Evolutionary conservation across 768 basidiomycete genomes (phyloP).

Genomic region (Pleurotus cornucopiae): DNA sequence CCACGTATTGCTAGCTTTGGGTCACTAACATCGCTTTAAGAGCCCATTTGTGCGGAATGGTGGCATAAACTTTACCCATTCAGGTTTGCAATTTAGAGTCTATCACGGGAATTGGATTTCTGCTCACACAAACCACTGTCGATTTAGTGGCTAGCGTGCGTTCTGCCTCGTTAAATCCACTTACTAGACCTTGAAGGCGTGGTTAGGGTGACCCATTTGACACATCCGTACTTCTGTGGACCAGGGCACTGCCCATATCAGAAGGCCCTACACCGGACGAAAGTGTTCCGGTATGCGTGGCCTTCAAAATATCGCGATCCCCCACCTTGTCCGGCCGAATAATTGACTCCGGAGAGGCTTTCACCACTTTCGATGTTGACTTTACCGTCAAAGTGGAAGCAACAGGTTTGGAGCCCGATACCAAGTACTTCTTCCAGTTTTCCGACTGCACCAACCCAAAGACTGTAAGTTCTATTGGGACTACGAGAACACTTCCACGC

Average conservation of each 20-base stretch:
- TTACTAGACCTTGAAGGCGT: not conserved
- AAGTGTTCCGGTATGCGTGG: slow-evolving; percentile 47
- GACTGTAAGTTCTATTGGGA: slow-evolving; percentile 42
- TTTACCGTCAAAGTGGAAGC: slow-evolving; percentile 61
- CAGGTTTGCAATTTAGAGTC: slow-evolving; percentile 22
- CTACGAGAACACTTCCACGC: slow-evolving; percentile 45
- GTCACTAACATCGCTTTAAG: slow-evolving; percentile 17
- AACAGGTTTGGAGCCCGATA: slow-evolving; percentile 42
- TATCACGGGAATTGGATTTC: too few relatives aligned
- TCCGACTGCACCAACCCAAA: slow-evolving; percentile 46
- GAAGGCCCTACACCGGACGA: slow-evolving; percentile 33
- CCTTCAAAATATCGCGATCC: slow-evolving; percentile 39
- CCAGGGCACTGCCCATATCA: slow-evolving; percentile 40
- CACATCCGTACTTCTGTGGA: slow-evolving; percentile 54
- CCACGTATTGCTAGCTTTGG: not conserved
- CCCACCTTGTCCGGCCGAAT: slow-evolving; percentile 27
- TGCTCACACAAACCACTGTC: too few relatives aligned
- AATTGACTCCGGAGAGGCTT: slow-evolving; percentile 43
- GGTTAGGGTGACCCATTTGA: slow-evolving; percentile 50
- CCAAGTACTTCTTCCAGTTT: slow-evolving; percentile 52
- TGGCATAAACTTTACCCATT: slow-evolving; percentile 47
- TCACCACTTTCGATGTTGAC: slow-evolving; percentile 55
- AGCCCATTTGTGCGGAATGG: slow-evolving; percentile 44
- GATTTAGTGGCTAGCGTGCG: slow-evolving; percentile 43
- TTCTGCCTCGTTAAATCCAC: not conserved